A percentile compares a stretch with the other conserved stretches of the same genome.
These are phyloP conservation scores for Paecilomyces fulvus DNA, from an alignment of 2,329 filamentous ascomycete species.

Conservation along the genomic window DNA sequence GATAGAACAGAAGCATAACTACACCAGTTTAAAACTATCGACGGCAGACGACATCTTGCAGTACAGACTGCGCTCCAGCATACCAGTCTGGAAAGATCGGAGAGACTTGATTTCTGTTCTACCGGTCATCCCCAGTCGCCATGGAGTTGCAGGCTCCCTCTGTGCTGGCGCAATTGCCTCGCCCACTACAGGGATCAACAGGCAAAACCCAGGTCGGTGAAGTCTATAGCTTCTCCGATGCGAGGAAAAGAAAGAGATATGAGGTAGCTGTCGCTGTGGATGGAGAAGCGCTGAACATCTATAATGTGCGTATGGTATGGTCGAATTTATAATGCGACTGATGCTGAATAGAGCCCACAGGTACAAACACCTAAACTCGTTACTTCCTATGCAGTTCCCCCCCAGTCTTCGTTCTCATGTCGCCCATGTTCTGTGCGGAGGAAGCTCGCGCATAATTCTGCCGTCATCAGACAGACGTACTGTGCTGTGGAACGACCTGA, in stretches of 20 bases:
- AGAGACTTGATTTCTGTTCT: slow-evolving; percentile 3
- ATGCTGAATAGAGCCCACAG: slow-evolving; percentile 26
- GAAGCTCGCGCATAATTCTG: slow-evolving; percentile 35
- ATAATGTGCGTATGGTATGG: slow-evolving; percentile 42
- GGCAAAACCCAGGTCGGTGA: slow-evolving; percentile 35
- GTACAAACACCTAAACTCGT: slow-evolving; percentile 53
- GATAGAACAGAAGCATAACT: slow-evolving; percentile 1
- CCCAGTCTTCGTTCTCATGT: slow-evolving; percentile 49
- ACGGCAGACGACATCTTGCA: neutral
- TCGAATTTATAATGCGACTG: neutral
- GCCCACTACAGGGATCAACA: slow-evolving; percentile 31
- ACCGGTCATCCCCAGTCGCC: slow-evolving; percentile 4
- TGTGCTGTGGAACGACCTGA: slow-evolving; percentile 42
- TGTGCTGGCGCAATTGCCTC: slow-evolving; percentile 38
- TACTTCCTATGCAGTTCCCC: slow-evolving; percentile 54
- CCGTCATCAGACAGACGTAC: slow-evolving; percentile 49
- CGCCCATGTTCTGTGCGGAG: slow-evolving; percentile 51
- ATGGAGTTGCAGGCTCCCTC: slow-evolving; percentile 40
- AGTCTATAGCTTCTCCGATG: slow-evolving; percentile 46
- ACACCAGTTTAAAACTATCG: neutral
- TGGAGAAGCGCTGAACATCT: slow-evolving; percentile 54
- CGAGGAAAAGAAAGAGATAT: slow-evolving; percentile 54
- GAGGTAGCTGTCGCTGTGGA: slow-evolving; percentile 53
- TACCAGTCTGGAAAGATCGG: slow-evolving; percentile 3
- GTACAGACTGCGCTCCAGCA: neutral